Percentiles rank a stretch among this genome's conserved stretches.
phyloP scores from a whole-genome alignment of 2,329 filamentous ascomycete species.

The Dactylellina sp. region DNA sequence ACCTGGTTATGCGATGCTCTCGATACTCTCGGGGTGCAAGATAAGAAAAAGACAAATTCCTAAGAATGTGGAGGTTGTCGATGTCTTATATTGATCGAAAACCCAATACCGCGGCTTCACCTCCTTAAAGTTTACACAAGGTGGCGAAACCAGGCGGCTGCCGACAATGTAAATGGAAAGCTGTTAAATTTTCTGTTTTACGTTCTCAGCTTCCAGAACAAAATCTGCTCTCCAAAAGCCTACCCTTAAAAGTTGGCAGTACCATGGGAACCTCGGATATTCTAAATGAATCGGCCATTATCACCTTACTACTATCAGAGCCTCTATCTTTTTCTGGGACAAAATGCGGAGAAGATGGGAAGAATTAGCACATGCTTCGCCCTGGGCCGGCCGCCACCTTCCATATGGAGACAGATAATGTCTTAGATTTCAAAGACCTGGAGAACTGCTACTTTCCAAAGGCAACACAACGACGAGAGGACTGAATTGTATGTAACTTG shows the following conservation, averaged over 20 bases:
- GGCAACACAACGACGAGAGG: slow-evolving; percentile 9
- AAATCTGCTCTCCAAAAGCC: slow-evolving; percentile 22
- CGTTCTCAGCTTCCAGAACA: slow-evolving; percentile 48
- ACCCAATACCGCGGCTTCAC: slow-evolving; percentile 32
- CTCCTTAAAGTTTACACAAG: slow-evolving; percentile 32
- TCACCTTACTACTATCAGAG: slow-evolving; percentile 46
- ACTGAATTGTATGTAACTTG: neutral
- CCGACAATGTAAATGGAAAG: slow-evolving; percentile 41
- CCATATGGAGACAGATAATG: slow-evolving; percentile 52
- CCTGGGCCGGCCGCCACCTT: slow-evolving; percentile 41
- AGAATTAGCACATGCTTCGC: slow-evolving; percentile 51
- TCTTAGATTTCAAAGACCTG: slow-evolving; percentile 46
- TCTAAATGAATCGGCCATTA: slow-evolving; percentile 45
- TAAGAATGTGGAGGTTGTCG: slow-evolving; percentile 18
- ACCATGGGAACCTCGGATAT: slow-evolving; percentile 54
- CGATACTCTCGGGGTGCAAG: slow-evolving; percentile 1
- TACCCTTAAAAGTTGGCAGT: slow-evolving; percentile 29
- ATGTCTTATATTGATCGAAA: slow-evolving; percentile 52
- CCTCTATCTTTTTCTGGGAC: slow-evolving; percentile 48
- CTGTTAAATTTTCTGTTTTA: slow-evolving; percentile 7
- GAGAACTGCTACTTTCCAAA: slow-evolving; percentile 54
- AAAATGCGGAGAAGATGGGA: slow-evolving; percentile 52
- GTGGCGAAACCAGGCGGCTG: slow-evolving; percentile 38
- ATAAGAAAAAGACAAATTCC: slow-evolving; percentile 9
- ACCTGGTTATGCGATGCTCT: neutral